These are phyloP conservation scores for Austropuccinia psidii DNA, from an alignment of 1,284 basidiomycete species.

Conservation along the genomic window DNA sequence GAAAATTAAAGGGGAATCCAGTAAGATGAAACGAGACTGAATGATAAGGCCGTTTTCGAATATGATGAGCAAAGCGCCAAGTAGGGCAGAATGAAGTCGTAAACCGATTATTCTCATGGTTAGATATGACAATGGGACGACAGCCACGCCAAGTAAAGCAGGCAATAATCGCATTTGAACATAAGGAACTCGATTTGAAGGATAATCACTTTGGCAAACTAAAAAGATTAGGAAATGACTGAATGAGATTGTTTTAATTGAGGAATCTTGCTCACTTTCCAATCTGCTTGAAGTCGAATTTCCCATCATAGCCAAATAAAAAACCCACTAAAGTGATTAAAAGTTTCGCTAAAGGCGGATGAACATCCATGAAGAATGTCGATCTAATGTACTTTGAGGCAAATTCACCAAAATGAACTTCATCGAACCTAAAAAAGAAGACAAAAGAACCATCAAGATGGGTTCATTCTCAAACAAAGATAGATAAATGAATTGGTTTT, in stretches of 20 bases:
- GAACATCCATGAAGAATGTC: constrained; percentile 87
- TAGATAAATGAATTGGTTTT: neutral
- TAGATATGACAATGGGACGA: constrained; percentile 83
- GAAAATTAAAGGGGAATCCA: constrained; percentile 94
- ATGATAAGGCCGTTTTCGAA: constrained; percentile 96
- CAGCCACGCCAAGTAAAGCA: constrained; percentile 76
- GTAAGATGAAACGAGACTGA: constrained; percentile 90
- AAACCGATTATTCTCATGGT: constrained; percentile 87
- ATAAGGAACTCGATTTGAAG: constrained; percentile 69
- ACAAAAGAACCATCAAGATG: neutral
- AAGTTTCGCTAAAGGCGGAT: constrained; percentile 92
- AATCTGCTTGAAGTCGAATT: constrained; percentile 96
- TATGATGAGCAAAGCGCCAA: constrained; percentile 80
- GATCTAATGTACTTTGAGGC: constrained; percentile 81
- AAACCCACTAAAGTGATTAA: constrained; percentile 85
- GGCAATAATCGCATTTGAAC: constrained; percentile 91
- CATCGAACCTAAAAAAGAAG: constrained; percentile 65
- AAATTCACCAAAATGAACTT: constrained; percentile 95
- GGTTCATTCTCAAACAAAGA: neutral
- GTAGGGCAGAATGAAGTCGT: constrained; percentile 76
- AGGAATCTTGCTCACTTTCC: constrained; percentile 61
- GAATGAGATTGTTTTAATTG: neutral
- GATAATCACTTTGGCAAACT: constrained; percentile 58
- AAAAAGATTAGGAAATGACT: neutral
- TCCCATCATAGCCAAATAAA: constrained; percentile 80